These are phyloP conservation scores for Aspergillus chevalieri DNA, from an alignment of 2,329 filamentous ascomycete genomes.

Conservation along the genomic window DNA sequence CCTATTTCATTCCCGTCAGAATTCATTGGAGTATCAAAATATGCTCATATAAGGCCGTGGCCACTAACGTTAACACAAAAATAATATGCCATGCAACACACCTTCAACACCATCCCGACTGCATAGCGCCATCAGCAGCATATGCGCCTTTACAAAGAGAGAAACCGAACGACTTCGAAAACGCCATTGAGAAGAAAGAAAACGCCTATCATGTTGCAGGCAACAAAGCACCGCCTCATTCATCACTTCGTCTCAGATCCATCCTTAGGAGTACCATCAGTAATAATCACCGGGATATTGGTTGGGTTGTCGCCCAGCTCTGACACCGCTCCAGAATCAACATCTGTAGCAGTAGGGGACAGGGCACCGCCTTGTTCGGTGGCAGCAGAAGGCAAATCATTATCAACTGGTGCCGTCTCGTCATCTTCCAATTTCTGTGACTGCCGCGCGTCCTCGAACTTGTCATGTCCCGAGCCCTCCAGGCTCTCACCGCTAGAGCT, in stretches of 20 bases:
- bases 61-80: too few species aligned
- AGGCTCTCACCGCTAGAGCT: conserved; percentile 17
- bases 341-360: background rate
- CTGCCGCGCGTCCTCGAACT: conserved; percentile 8
- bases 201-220: too few species aligned
- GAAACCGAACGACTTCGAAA: background rate
- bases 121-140: background rate
- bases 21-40: too few species aligned
- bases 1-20: too few species aligned
- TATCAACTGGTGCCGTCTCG: background rate
- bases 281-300: background rate
- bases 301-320: background rate
- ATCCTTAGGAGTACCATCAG: background rate
- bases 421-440: background rate
- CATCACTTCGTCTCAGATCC: background rate
- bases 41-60: too few species aligned
- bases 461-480: conserved; percentile 21
- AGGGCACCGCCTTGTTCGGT: background rate
- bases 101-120: too few species aligned
- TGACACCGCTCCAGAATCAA: background rate
- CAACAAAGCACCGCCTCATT: background rate
- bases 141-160: background rate
- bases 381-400: background rate
- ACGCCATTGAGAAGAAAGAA: background rate
- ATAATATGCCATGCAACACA: too few species aligned